Evolutionary conservation across 129 eudicot genomes (phyloP), one percentile per base, ranked within the genome.

Genomic region (Lonicera japonica): DNA sequence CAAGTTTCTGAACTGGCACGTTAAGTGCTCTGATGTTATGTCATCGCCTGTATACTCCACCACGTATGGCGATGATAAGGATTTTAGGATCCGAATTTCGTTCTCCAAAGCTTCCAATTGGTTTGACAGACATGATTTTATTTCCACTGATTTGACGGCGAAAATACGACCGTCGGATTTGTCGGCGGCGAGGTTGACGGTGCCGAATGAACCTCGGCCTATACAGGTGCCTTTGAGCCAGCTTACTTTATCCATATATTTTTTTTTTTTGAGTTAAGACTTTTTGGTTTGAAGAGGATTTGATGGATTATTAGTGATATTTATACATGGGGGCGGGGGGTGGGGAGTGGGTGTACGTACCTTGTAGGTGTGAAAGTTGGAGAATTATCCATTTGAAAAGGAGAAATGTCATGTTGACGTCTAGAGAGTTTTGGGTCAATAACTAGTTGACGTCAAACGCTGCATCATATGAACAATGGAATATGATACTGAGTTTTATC

Each of bases 101-200:
- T 73, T 85, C 38, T 86, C 86, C 29, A 86, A 36, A 8, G 90
- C 90, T 19, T 67, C 62, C 7, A 65, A 0, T 22, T 69, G 75
- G 10, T 55, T 59, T 55, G 72, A 34, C 54, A 17, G 4, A n/a
- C 12, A 15, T 50, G 57, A 21, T 47, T 8, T 34, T 1, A 1
- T n/a, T 1, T 65, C 56, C 4, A 75, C 88, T 14, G 97, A 89
- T 62, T 89, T 89, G 10, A 89, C 91, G 21, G 95, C 95, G 71
- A 89, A 80, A 0, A 69, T 18, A 3, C 25, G 45, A 14, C 81
- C 81, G 79, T 69, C 56, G 45, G 78, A 67, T 61, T 77, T 60
- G 40, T 72, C 38, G 41, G 80, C 68, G 41, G 83, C 96, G 39
- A 82, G 69, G 40, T 34, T 72, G 0, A 89, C 97, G 0, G 82